Evolutionary conservation across 2,329 filamentous ascomycete species (phyloP), one percentile per base, ranked within the genome.

Genomic region (Penicillium expansum): DNA sequence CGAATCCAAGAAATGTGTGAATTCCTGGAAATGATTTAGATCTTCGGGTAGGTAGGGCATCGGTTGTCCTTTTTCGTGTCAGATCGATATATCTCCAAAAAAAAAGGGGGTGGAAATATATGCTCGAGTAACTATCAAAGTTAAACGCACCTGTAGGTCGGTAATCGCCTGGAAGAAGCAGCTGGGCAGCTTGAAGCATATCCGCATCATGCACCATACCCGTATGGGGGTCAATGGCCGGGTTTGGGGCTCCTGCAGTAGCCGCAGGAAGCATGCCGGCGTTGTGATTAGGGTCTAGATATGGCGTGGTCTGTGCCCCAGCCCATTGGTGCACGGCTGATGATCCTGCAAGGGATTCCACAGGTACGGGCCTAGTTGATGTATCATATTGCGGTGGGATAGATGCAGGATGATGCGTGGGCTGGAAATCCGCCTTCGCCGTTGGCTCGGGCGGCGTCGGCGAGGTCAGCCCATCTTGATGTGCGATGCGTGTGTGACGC

Each of bases 141-240:
- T 4, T 1, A 56, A 32, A 54, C 64, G 44, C 29, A 67, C 66
- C 53, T 44, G 66, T 56, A 27, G 65, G 62, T 37, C 65, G 63
- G 55, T 70, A 73, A 48, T 62, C 66, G 8, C 65, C 66, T 2
- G 70, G 70, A 32, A 73, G 64, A 41, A 73, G 64, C 37, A 73
- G 57, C 42, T 73, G 70, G 3, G 70, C 70, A 18, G 70, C 70
- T 54, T 73, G 68, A 4, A 72, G 85, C 59, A 73, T 71, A 18
- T 71, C 69, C 4, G 70, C 63, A 55, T 73, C 70, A 55, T 71
- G 70, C 33, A 61, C 57, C n/a, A 67, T 64, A 20, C 58, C 66
- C 9, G 65, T 56, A 54, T 67, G 67, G 4, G 52, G 51, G 20
- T 58, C 56, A 16, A 68, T 32, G 4, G 55, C 48, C 4, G 64